Conservation (phyloP, 805 yeast genomes). For the Saturnispora hagleri region DNA sequence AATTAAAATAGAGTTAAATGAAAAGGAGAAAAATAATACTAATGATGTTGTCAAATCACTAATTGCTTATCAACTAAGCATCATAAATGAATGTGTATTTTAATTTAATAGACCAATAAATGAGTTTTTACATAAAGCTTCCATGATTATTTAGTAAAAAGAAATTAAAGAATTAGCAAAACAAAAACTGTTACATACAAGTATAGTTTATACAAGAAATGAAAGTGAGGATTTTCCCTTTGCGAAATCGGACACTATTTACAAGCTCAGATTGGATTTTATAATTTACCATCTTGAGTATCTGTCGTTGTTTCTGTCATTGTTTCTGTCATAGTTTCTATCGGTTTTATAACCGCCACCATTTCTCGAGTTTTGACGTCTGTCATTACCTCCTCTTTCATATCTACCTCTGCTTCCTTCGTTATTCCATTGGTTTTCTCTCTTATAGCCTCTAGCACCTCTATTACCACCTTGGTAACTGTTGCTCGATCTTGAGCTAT, state of each 20-base stretch:
- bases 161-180: neutral
- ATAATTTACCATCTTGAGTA: constrained; percentile 9
- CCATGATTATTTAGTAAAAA: neutral
- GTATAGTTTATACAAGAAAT: neutral
- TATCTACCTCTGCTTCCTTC: constrained; percentile 10
- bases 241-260: neutral
- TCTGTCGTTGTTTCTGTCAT: constrained; percentile 7
- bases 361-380: constrained; percentile 7
- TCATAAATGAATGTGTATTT: neutral
- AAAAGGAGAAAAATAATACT: neutral
- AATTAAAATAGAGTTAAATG: neutral
- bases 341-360: constrained; percentile 1
- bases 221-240: neutral
- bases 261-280: neutral
- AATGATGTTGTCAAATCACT: neutral
- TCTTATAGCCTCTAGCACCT: constrained; percentile 6
- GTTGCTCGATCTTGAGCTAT: neutral
- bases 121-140: neutral
- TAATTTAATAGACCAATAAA: neutral
- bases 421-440: constrained; percentile 10
- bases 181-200: neutral
- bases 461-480: constrained; percentile 15
- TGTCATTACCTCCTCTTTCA: constrained; percentile 5
- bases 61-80: neutral
- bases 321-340: constrained; percentile 4